phyloP scores from a whole-genome alignment of 2,329 filamentous ascomycete genomes.

The Monosporascus sp. region DNA sequence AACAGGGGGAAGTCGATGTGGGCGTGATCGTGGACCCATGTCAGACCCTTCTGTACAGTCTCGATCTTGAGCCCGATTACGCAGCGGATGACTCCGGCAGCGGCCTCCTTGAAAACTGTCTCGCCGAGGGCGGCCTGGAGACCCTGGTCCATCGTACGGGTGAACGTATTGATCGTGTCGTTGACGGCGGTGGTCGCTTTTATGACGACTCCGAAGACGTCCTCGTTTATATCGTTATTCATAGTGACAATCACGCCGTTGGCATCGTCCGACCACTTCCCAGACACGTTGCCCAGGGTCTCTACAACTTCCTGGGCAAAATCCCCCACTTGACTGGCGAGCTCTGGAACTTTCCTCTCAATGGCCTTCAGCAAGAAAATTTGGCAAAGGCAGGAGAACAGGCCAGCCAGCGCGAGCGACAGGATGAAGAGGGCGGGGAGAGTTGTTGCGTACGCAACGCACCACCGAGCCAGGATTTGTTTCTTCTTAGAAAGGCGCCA shows the following conservation, averaged over 20 bases:
- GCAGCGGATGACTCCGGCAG: slow-evolving; percentile 77
- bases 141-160: slow-evolving; percentile 67
- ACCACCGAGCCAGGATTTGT: slow-evolving; percentile 74
- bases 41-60: slow-evolving; percentile 79
- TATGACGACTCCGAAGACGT: slow-evolving; percentile 82
- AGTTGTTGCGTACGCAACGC: slow-evolving; percentile 81
- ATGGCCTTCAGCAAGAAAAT: slow-evolving; percentile 69
- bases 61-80: slow-evolving; percentile 84
- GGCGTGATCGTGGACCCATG: slow-evolving; percentile 86
- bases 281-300: slow-evolving; percentile 68
- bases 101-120: slow-evolving; percentile 72
- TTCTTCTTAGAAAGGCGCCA: slow-evolving; percentile 32
- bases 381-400: slow-evolving; percentile 80
- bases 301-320: slow-evolving; percentile 75
- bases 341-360: slow-evolving; percentile 68
- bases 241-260: slow-evolving; percentile 67
- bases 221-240: slow-evolving; percentile 73
- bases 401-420: slow-evolving; percentile 73
- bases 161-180: slow-evolving; percentile 76
- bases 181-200: slow-evolving; percentile 81
- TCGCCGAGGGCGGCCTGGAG: slow-evolving; percentile 76
- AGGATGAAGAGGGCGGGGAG: slow-evolving; percentile 80
- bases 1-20: slow-evolving; percentile 76
- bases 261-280: slow-evolving; percentile 69
- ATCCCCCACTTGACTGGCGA: slow-evolving; percentile 68